Evolutionary conservation across 257 asterid genomes (phyloP).

Genomic region (Scutellaria baicalensis): DNA sequence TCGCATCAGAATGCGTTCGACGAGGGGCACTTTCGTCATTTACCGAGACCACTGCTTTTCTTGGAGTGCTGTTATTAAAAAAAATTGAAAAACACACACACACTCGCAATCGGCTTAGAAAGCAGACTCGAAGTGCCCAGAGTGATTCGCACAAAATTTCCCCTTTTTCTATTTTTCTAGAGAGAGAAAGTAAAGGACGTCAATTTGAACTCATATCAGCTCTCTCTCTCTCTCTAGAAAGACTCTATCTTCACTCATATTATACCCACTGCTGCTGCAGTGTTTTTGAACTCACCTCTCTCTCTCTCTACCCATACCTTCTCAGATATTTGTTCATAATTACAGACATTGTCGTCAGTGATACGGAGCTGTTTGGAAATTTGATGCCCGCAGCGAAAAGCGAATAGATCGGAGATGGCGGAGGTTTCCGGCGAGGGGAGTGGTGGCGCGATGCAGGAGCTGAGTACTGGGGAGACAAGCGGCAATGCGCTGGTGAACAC

Average conservation of each 20-base stretch:
- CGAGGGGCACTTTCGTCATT: constrained; percentile 18
- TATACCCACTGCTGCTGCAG: constrained; percentile 27
- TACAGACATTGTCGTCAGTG: constrained; percentile 11
- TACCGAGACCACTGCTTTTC: neutral
- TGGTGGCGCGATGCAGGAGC: constrained; percentile 39
- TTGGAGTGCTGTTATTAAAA: neutral
- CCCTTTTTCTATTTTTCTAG: constrained; percentile 1
- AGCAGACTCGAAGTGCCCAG: constrained; percentile 4
- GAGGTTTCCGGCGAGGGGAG: constrained; percentile 76
- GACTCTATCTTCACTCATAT: constrained; percentile 35
- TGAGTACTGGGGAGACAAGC: constrained; percentile 37
- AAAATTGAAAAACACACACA: neutral
- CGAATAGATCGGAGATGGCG: constrained; percentile 75
- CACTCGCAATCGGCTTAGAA: constrained; percentile 2
- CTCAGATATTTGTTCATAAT: constrained; percentile 1
- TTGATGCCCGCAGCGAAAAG: constrained; percentile 40
- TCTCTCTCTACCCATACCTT: constrained; percentile 7
- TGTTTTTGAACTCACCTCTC: constrained; percentile 20
- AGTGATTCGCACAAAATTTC: neutral
- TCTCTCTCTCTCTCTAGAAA: constrained; percentile 11
- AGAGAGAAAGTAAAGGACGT: constrained; percentile 23
- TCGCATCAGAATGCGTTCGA: neutral
- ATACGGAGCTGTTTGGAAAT: constrained; percentile 9
- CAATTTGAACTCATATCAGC: constrained; percentile 32
- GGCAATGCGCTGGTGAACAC: constrained; percentile 55